These are phyloP conservation scores for Sisymbrium irio DNA, from an alignment of 345 rosid species.

Conservation along the genomic window DNA sequence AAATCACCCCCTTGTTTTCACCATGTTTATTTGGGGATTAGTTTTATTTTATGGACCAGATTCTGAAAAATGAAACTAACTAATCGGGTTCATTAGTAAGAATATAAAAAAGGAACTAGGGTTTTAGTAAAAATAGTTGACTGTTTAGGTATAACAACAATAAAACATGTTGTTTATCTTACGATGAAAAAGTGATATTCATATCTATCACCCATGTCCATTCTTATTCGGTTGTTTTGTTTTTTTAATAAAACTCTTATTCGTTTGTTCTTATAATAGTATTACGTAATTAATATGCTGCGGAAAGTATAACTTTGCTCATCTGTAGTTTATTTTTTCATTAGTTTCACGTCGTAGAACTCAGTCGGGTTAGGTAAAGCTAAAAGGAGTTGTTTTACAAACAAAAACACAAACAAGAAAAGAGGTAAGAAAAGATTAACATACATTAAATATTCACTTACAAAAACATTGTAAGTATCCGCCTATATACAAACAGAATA, in stretches of 20 bases:
- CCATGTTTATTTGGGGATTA: background rate
- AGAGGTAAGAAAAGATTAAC: background rate
- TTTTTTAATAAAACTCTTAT: slow-evolving; percentile 19
- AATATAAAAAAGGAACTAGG: too few relatives aligned
- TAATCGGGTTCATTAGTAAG: too few relatives aligned
- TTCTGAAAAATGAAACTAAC: background rate
- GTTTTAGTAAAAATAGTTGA: background rate
- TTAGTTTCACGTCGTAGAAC: background rate
- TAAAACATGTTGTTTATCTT: background rate
- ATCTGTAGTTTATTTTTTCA: background rate
- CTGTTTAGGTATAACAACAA: background rate
- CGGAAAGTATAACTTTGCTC: background rate
- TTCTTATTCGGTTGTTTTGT: slow-evolving; percentile 13
- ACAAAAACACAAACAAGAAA: background rate
- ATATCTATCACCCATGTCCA: slow-evolving; percentile 4
- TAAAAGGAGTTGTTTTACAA: background rate
- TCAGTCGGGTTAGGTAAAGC: slow-evolving; percentile 23
- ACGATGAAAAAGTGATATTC: slow-evolving; percentile 4
- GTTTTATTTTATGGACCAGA: too few relatives aligned
- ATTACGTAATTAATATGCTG: slow-evolving; percentile 1
- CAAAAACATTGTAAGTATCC: background rate
- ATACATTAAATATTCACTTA: background rate
- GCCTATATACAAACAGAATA: slow-evolving; percentile 3
- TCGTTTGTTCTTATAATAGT: slow-evolving; percentile 21
- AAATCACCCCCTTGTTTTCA: slow-evolving; percentile 8